Evolutionary conservation across 2,329 filamentous ascomycete species (phyloP).

Genomic region (Penicillium italicum): DNA sequence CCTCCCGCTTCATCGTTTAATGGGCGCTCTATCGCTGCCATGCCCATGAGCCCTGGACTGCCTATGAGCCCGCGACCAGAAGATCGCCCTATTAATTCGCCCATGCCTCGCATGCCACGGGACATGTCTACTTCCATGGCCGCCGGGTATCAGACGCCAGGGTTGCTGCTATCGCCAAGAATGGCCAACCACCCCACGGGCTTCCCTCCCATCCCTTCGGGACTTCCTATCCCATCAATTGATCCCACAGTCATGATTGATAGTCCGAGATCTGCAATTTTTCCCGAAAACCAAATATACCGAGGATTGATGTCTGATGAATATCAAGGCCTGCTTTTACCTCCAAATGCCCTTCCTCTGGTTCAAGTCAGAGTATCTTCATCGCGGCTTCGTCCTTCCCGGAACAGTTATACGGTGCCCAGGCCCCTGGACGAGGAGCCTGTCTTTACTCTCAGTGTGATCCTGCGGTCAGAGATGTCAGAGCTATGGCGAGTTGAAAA

Average conservation of each 20-base stretch:
- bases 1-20: constrained; percentile 24
- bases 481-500: constrained; percentile 97
- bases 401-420: constrained; percentile 75
- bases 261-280: constrained; percentile 28
- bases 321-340: constrained; percentile 78
- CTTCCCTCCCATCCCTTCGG: constrained; percentile 56
- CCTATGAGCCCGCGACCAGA: constrained; percentile 60
- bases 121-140: constrained; percentile 51
- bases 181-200: constrained; percentile 70
- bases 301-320: constrained; percentile 78
- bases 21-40: constrained; percentile 43
- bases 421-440: constrained; percentile 85
- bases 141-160: constrained; percentile 52
- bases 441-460: constrained; percentile 85
- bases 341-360: constrained; percentile 82
- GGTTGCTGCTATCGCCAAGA: constrained; percentile 65
- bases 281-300: constrained; percentile 56
- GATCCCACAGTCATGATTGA: constrained; percentile 37
- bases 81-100: constrained; percentile 58
- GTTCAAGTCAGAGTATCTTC: constrained; percentile 86
- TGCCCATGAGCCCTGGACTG: constrained; percentile 60
- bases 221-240: constrained; percentile 33
- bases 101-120: constrained; percentile 55
- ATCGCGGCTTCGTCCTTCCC: constrained; percentile 88
- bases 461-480: constrained; percentile 59